Evolutionary conservation across 108 stramenopile species (phyloP).

Genomic region (Skeletonema marinoi): DNA sequence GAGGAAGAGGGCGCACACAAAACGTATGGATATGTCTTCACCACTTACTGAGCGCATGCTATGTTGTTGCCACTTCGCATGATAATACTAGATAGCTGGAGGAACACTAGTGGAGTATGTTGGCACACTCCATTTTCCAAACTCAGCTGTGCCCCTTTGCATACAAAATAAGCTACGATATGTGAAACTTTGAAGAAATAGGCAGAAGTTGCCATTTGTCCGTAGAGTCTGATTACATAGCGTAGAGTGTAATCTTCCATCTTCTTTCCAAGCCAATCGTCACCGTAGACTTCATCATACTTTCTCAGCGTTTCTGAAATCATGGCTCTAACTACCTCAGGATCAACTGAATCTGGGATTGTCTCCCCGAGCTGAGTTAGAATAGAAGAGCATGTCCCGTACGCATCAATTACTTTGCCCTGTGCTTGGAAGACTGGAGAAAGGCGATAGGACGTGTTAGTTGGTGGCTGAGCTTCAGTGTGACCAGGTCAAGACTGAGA

Average conservation of each 20-base stretch:
- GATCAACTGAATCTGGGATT: not conserved
- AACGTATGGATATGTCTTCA: no score
- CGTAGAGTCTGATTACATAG: no score
- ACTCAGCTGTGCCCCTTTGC: not conserved
- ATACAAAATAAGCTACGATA: not conserved
- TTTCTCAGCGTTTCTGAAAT: not conserved
- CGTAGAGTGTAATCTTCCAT: not conserved
- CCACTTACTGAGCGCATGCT: no score
- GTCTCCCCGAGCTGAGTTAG: not conserved
- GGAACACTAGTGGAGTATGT: not conserved
- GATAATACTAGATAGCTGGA: no score
- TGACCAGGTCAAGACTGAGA: not conserved
- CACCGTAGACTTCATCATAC: not conserved
- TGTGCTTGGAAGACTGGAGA: not conserved
- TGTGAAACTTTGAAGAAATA: not conserved
- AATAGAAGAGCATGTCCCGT: not conserved
- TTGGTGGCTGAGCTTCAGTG: no score
- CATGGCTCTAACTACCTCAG: not conserved
- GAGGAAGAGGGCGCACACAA: no score
- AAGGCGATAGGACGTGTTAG: not conserved
- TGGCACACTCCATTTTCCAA: constrained; percentile 1
- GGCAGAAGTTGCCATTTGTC: not conserved
- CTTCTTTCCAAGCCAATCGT: no score
- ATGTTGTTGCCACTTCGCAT: no score
- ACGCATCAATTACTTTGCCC: not conserved